Percentiles rank a stretch among this genome's conserved stretches.
Evolutionary conservation across 2,329 filamentous ascomycete genomes (phyloP).

Genomic region (Emergomyces orientalis): DNA sequence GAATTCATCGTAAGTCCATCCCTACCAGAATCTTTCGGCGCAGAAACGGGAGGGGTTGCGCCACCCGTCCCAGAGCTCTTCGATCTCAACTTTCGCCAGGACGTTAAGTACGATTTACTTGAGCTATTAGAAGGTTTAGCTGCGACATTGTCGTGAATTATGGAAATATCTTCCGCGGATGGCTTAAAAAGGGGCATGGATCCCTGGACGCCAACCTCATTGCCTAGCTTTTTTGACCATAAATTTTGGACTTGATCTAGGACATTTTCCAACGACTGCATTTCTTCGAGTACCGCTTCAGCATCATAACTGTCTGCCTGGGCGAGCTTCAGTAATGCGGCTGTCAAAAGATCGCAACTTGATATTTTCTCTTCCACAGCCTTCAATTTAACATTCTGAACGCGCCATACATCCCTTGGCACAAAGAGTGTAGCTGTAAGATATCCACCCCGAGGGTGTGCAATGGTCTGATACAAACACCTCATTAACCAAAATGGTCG

Average conservation of each 20-base stretch:
- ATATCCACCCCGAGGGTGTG: conserved; percentile 85
- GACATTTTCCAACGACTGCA: conserved; percentile 77
- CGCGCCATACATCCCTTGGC: conserved; percentile 84
- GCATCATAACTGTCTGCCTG: conserved; percentile 83
- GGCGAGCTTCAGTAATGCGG: conserved; percentile 72
- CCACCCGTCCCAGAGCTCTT: conserved; percentile 65
- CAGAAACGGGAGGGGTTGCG: conserved; percentile 19
- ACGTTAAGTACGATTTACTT: conserved; percentile 70
- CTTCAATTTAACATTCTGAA: conserved; percentile 88
- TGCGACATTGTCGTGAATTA: conserved; percentile 15
- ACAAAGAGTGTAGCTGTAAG: conserved; percentile 86
- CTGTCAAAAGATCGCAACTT: conserved; percentile 83
- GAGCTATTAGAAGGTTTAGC: conserved; percentile 50
- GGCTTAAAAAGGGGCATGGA: conserved; percentile 65
- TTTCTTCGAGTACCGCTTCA: conserved; percentile 84
- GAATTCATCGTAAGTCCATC: conserved; percentile 60
- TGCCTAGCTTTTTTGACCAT: conserved; percentile 77
- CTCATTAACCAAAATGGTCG: conserved; percentile 98
- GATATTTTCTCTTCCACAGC: conserved; percentile 87
- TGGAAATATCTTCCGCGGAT: conserved; percentile 41
- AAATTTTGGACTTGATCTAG: conserved; percentile 74
- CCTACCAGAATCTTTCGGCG: conserved; percentile 42
- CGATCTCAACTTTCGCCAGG: conserved; percentile 79
- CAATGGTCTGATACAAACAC: conserved; percentile 82
- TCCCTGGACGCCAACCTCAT: conserved; percentile 76